phyloP scores from a whole-genome alignment of 306 rosid species.

The Rosa rugosa region DNA sequence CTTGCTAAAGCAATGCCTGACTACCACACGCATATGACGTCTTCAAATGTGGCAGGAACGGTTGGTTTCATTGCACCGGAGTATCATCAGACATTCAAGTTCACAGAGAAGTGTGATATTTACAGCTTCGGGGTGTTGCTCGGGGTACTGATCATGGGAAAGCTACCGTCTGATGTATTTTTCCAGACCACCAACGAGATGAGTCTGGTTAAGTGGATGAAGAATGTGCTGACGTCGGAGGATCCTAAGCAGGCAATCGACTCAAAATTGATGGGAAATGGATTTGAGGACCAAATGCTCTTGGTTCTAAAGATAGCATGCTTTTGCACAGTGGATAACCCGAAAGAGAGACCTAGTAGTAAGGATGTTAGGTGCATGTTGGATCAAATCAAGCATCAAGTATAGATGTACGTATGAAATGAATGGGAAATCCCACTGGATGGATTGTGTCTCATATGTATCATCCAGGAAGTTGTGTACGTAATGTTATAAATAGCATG shows the following conservation, averaged over 20 bases:
- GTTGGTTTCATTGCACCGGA: constrained; percentile 90
- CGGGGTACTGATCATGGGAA: constrained; percentile 78
- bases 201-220: constrained; percentile 86
- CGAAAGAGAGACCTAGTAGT: constrained; percentile 81
- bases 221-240: constrained; percentile 58
- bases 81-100: constrained; percentile 80
- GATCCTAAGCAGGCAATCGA: constrained; percentile 63
- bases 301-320: constrained; percentile 81
- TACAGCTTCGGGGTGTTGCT: constrained; percentile 84
- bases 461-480: not conserved
- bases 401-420: not conserved
- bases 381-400: constrained; percentile 65
- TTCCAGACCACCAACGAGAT: constrained; percentile 63
- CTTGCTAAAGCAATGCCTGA: constrained; percentile 87
- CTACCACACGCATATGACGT: constrained; percentile 60
- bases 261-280: constrained; percentile 54
- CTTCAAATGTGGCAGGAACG: constrained; percentile 79
- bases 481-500: not conserved
- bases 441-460: not conserved
- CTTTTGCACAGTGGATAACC: constrained; percentile 83
- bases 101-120: constrained; percentile 90
- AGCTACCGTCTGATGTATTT: constrained; percentile 70
- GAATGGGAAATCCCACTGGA: not conserved
- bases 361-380: constrained; percentile 86
- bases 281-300: constrained; percentile 88